Conservation (phyloP, 768 basidiomycete species). For the Kondoa malvinella region DNA sequence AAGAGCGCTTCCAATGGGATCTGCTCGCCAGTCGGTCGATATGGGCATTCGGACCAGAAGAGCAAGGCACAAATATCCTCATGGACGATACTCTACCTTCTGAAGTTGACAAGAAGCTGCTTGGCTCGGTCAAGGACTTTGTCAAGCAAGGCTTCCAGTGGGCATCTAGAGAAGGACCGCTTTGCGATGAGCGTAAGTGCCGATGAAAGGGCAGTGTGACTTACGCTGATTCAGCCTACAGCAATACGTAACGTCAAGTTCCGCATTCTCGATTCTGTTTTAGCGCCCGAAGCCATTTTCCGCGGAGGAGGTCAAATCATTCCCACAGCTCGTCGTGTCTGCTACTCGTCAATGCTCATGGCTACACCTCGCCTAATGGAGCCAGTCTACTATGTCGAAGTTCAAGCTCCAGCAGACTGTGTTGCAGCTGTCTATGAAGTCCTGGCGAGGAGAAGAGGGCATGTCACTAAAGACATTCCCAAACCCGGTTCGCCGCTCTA, state of each 20-base stretch:
- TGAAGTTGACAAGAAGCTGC: conserved; percentile 85
- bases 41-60: conserved; percentile 98
- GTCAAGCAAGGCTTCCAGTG: conserved; percentile 99
- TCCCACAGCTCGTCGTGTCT: conserved; percentile 93
- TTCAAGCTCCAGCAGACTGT: conserved; percentile 97
- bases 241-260: conserved; percentile 99
- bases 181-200: conserved; percentile 98
- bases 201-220: too few species aligned
- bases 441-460: conserved; percentile 93
- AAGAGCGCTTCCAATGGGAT: conserved; percentile 97
- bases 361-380: conserved; percentile 91
- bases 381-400: conserved; percentile 95
- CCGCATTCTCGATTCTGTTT: conserved; percentile 74
- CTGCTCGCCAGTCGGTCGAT: conserved; percentile 89
- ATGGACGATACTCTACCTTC: conserved; percentile 92
- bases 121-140: conserved; percentile 76
- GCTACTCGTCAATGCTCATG: conserved; percentile 98
- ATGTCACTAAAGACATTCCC: conserved; percentile 93
- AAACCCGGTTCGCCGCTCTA: conserved; percentile 96
- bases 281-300: conserved; percentile 92
- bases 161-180: conserved; percentile 90
- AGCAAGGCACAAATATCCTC: conserved; percentile 79
- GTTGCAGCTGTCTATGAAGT: conserved; percentile 98
- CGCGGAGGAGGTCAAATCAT: conserved; percentile 97
- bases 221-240: too few species aligned